Conservation (phyloP, 2,329 filamentous ascomycete species). For the Ophiostoma angusticollis region DNA sequence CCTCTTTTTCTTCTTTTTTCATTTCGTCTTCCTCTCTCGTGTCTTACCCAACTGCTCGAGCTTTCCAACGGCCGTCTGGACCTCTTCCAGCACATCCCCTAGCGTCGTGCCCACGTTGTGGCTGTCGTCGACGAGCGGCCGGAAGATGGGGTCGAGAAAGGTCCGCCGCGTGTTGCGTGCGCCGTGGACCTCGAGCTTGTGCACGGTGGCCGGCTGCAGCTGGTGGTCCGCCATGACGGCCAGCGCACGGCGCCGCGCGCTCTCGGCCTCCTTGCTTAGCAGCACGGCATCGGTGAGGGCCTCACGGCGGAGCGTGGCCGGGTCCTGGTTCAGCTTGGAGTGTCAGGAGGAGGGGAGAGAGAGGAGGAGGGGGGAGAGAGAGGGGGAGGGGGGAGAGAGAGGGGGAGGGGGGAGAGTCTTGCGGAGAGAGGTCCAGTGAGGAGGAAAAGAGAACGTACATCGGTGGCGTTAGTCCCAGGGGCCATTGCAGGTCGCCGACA, state of each 20-base stretch:
- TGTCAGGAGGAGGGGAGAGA: neutral
- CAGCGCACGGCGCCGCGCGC: slow-evolving; percentile 7
- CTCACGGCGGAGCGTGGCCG: slow-evolving; percentile 9
- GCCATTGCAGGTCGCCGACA: slow-evolving; percentile 11
- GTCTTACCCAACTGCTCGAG: slow-evolving; percentile 61
- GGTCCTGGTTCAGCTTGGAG: slow-evolving; percentile 11
- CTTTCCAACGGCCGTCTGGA: slow-evolving; percentile 59
- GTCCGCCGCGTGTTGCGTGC: slow-evolving; percentile 68
- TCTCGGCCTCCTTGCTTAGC: slow-evolving; percentile 7
- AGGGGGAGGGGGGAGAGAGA: neutral
- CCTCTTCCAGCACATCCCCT: slow-evolving; percentile 60
- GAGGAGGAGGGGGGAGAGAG: neutral
- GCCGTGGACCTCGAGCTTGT: slow-evolving; percentile 71
- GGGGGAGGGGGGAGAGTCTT: neutral
- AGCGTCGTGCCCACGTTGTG: slow-evolving; percentile 60
- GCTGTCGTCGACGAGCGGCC: slow-evolving; percentile 60
- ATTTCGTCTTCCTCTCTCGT: neutral
- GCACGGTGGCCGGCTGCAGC: slow-evolving; percentile 76
- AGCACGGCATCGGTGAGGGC: slow-evolving; percentile 7
- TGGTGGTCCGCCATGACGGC: slow-evolving; percentile 55
- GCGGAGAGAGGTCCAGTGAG: neutral
- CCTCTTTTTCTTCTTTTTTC: neutral
- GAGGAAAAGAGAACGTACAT: slow-evolving; percentile 1
- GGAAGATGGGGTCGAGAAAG: slow-evolving; percentile 73
- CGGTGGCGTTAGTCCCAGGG: slow-evolving; percentile 2